phyloP scores from a whole-genome alignment of 257 asterid species.

The Solanum bulbocastanum region DNA sequence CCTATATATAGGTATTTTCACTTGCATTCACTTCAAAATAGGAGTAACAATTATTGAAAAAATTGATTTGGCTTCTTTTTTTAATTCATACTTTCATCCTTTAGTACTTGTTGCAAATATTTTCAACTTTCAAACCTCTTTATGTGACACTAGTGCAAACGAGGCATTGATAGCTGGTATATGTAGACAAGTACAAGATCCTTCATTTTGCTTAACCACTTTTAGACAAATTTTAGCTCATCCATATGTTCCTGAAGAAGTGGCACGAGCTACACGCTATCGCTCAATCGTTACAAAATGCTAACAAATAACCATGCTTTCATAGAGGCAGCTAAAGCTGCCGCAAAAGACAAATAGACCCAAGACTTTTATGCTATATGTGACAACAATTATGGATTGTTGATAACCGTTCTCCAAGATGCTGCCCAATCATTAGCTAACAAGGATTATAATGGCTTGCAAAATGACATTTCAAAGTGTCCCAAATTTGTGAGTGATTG shows the following conservation, averaged over 20 bases:
- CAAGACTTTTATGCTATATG: neutral
- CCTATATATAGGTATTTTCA: neutral
- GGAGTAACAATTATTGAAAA: neutral
- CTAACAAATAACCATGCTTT: neutral
- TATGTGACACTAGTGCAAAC: neutral
- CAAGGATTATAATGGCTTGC: neutral
- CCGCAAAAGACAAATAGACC: neutral
- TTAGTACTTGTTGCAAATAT: neutral
- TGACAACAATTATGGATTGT: neutral
- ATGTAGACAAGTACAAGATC: neutral
- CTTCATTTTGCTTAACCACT: neutral
- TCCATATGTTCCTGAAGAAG: neutral
- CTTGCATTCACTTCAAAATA: neutral
- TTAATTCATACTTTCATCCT: neutral
- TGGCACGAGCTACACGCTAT: neutral
- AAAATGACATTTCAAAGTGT: neutral
- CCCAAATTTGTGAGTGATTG: neutral
- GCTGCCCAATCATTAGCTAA: neutral
- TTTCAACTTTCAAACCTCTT: neutral
- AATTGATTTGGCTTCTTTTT: neutral
- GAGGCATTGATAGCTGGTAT: neutral
- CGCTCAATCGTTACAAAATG: neutral
- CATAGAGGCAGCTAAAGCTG: neutral
- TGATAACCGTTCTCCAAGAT: neutral
- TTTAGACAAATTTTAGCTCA: neutral